Evolutionary conservation across 441 rosid species (phyloP), one percentile per base, ranked within the genome.

Genomic region (Arabidopsis lyrata): DNA sequence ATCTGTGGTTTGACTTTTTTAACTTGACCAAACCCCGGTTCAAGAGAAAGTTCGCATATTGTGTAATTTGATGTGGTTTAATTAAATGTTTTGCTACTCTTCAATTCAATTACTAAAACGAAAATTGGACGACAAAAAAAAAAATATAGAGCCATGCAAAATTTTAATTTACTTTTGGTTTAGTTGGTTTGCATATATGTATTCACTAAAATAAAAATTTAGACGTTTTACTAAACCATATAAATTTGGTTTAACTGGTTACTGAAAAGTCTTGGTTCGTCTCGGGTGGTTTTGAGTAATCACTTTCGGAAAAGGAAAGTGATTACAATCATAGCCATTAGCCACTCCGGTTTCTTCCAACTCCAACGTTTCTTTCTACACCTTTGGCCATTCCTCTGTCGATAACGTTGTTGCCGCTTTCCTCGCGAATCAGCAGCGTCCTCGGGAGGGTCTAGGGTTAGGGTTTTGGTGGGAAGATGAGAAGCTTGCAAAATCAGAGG

Each of bases 311-410:
- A 70, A 31, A 18, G 60, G 66, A 38, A 18, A n/a, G n/a, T n/a
- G n/a, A n/a, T n/a, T n/a, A n/a, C n/a, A n/a, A n/a, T n/a, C n/a
- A n/a, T n/a, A n/a, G n/a, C n/a, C n/a, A n/a, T n/a, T n/a, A 27
- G 59, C 63, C 1, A 72, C 79, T 58, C 81, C 85, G 11, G 36
- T 76, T 0, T 76, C 66, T 20, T 15, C 61, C 18, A 39, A 63
- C 1, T 70, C 80, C 20, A 49, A 53, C 6, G 71, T 38, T 1
- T 70, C 66, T 6, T 52, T 69, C 32, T 77, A 61, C 62, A 50
- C 67, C 5, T 74, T 69, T 2, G 82, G 83, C 2, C 57, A 73
- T 34, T 81, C 84, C 0, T 66, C 80, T 1, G 72, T 55, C 0
- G 74, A 68, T 36, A 8, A 0, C 50, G 79, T 75, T 14, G 74